These are phyloP conservation scores for Colletotrichum orchidophilum DNA, from an alignment of 2,329 filamentous ascomycete genomes.

Conservation along the genomic window DNA sequence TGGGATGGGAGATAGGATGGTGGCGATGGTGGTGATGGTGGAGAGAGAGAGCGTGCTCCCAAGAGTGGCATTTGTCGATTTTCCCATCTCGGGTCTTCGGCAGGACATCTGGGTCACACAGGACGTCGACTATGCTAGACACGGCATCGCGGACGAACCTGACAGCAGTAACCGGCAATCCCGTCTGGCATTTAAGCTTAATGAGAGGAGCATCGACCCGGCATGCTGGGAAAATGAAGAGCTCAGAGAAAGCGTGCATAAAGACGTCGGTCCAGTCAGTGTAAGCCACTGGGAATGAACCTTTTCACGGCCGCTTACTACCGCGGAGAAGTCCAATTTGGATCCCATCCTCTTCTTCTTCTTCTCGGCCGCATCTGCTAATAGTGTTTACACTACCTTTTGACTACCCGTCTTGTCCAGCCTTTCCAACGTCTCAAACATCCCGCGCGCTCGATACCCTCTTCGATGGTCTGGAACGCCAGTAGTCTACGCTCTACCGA, in stretches of 20 bases:
- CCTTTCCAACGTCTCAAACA: constrained; percentile 9
- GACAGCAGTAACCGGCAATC: not conserved
- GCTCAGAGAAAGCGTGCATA: not conserved
- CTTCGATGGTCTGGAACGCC: constrained; percentile 8
- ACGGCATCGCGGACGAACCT: constrained; percentile 10
- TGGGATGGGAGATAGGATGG: not conserved
- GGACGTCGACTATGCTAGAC: constrained; percentile 14
- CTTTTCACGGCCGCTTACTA: not conserved
- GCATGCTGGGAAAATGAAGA: not conserved
- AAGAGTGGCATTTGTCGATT: constrained; percentile 8
- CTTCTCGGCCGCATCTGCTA: constrained; percentile 4
- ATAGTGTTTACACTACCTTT: not conserved
- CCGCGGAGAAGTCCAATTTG: constrained; percentile 14
- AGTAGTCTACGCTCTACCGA: not conserved
- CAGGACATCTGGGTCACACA: constrained; percentile 21
- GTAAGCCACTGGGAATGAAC: not conserved
- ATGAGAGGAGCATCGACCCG: constrained; percentile 3
- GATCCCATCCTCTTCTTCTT: not conserved
- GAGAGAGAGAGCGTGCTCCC: not conserved
- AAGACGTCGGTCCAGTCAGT: not conserved
- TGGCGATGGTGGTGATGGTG: not conserved
- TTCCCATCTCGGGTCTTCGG: constrained; percentile 25
- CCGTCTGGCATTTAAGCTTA: constrained; percentile 31
- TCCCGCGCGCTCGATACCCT: not conserved
- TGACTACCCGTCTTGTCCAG: not conserved